phyloP scores from a whole-genome alignment of 1,139 yeast species.

The Maudiozyma humilis region DNA sequence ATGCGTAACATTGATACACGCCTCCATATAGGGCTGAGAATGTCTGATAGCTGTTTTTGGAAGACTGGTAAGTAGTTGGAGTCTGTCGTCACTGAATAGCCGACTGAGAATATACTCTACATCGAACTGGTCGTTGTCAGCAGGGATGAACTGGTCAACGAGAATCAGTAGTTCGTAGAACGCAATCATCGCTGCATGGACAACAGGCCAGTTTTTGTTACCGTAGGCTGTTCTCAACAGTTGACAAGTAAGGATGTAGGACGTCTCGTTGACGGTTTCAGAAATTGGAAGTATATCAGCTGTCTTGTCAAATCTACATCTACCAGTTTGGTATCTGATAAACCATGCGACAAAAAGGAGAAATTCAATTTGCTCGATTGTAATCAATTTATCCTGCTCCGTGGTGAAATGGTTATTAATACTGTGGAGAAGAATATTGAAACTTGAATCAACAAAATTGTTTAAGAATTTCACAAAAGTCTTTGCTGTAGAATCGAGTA shows the following conservation, averaged over 20 bases:
- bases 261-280: conserved; percentile 56
- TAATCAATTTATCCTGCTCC: conserved; percentile 36
- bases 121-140: conserved; percentile 31
- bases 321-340: conserved; percentile 36
- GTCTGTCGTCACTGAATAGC: conserved; percentile 56
- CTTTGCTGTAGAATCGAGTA: conserved; percentile 33
- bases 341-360: conserved; percentile 70
- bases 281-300: conserved; percentile 40
- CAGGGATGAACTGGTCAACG: conserved; percentile 41
- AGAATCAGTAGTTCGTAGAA: conserved; percentile 57
- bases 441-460: conserved; percentile 65
- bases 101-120: conserved; percentile 44
- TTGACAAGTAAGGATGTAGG: conserved; percentile 52
- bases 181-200: conserved; percentile 66
- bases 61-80: conserved; percentile 49
- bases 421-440: conserved; percentile 54
- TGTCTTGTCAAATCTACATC: conserved; percentile 18
- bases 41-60: conserved; percentile 62
- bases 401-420: conserved; percentile 42
- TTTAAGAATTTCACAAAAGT: conserved; percentile 41
- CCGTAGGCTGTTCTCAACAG: conserved; percentile 48
- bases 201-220: conserved; percentile 43
- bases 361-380: conserved; percentile 40
- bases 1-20: conserved; percentile 59
- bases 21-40: conserved; percentile 55